phyloP scores from a whole-genome alignment of 169 alveolate genomes.

The Plasmodium vinckei region DNA sequence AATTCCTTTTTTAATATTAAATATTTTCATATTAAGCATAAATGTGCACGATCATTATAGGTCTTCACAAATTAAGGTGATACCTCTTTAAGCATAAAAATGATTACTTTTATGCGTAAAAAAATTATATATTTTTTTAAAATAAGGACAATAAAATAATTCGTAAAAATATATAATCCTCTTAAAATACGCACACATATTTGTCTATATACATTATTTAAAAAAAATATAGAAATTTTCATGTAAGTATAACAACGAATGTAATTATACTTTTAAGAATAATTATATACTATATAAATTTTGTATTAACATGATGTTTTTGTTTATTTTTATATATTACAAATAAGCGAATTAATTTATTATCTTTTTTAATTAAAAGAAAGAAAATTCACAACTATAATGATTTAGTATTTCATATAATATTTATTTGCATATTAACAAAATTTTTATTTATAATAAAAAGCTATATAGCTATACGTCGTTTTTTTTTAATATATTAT shows the following conservation, averaged over 20 bases:
- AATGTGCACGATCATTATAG: not conserved
- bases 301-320: not conserved
- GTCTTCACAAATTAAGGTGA: not conserved
- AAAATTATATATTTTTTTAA: not conserved
- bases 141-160: not conserved
- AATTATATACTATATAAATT: not conserved
- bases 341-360: slow-evolving; percentile 13
- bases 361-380: not conserved
- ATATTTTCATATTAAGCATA: not conserved
- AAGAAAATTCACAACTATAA: slow-evolving; percentile 10
- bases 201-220: not conserved
- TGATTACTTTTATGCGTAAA: not conserved
- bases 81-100: not conserved
- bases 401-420: slow-evolving; percentile 8
- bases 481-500: not conserved
- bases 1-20: not conserved
- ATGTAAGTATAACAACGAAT: not conserved
- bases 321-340: not conserved
- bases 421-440: slow-evolving; percentile 3
- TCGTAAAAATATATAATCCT: not conserved
- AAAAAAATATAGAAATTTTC: not conserved
- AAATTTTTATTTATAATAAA: slow-evolving; percentile 5
- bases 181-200: slow-evolving; percentile 2
- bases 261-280: not conserved
- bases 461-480: slow-evolving; percentile 9